These are phyloP conservation scores for Debaryomyces fabryi DNA, from an alignment of 1,139 yeast genomes.

Conservation along the genomic window DNA sequence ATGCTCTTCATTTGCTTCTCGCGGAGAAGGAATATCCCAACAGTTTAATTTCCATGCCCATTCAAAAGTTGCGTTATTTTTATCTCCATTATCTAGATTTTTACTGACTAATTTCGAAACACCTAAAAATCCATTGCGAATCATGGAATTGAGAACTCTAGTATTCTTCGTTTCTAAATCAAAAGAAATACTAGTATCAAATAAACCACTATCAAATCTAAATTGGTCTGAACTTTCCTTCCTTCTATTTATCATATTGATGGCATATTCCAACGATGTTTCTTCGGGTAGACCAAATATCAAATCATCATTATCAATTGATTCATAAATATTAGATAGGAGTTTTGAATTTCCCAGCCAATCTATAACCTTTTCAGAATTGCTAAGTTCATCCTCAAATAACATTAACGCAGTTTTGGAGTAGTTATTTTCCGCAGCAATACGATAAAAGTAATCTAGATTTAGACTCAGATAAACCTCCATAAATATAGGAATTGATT, in stretches of 20 bases:
- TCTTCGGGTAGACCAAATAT: slow-evolving; percentile 63
- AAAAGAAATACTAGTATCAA: slow-evolving; percentile 47
- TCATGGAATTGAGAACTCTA: slow-evolving; percentile 39
- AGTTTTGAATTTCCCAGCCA: slow-evolving; percentile 19
- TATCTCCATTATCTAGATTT: slow-evolving; percentile 8
- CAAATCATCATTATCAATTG: slow-evolving; percentile 63
- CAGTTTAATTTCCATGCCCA: slow-evolving; percentile 73
- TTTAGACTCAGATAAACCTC: slow-evolving; percentile 39
- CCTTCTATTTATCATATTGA: slow-evolving; percentile 40
- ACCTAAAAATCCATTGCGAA: slow-evolving; percentile 52
- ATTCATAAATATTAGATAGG: slow-evolving; percentile 46
- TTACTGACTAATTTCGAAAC: slow-evolving; percentile 41
- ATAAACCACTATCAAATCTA: slow-evolving; percentile 57
- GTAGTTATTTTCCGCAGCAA: slow-evolving; percentile 40
- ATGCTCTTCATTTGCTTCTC: slow-evolving; percentile 33
- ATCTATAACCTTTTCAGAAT: slow-evolving; percentile 2
- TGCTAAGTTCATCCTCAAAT: slow-evolving; percentile 51
- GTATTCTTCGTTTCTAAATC: slow-evolving; percentile 14
- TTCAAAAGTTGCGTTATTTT: slow-evolving; percentile 27
- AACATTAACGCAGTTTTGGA: slow-evolving; percentile 54
- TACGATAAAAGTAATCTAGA: slow-evolving; percentile 27
- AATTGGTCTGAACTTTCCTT: slow-evolving; percentile 44
- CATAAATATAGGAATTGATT: slow-evolving; percentile 32
- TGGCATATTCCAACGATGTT: slow-evolving; percentile 54
- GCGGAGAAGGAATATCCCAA: slow-evolving; percentile 66